Evolutionary conservation across 2,329 filamentous ascomycete species (phyloP).

Genomic region (Ophiostoma perfectum): DNA sequence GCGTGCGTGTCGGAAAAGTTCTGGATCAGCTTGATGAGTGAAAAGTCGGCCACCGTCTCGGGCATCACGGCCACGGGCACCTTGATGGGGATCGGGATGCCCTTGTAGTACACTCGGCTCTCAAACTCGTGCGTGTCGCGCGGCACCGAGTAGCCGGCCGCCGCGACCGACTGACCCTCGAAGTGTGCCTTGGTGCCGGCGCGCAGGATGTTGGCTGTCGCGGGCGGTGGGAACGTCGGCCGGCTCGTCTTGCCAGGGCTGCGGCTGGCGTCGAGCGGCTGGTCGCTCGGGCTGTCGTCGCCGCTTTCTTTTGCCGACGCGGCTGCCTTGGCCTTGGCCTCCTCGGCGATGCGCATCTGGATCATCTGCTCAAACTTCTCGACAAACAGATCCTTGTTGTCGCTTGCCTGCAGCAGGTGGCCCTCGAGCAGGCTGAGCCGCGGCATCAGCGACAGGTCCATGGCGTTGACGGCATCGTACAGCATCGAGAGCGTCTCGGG

Average conservation of each 20-base stretch:
- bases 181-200: slow-evolving; percentile 59
- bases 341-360: slow-evolving; percentile 69
- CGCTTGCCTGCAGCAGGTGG: slow-evolving; percentile 79
- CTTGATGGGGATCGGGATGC: slow-evolving; percentile 94
- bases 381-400: slow-evolving; percentile 92
- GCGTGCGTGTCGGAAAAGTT: slow-evolving; percentile 81
- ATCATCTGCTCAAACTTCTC: slow-evolving; percentile 98
- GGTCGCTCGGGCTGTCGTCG: slow-evolving; percentile 38
- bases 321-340: slow-evolving; percentile 31
- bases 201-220: slow-evolving; percentile 47
- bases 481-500: slow-evolving; percentile 82
- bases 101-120: slow-evolving; percentile 90
- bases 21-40: slow-evolving; percentile 92
- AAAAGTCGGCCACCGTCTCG: slow-evolving; percentile 96
- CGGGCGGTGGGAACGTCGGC: slow-evolving; percentile 21
- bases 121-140: slow-evolving; percentile 98
- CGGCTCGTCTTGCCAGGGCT: slow-evolving; percentile 39
- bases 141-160: slow-evolving; percentile 64
- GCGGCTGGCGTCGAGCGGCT: slow-evolving; percentile 20
- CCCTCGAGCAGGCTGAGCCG: slow-evolving; percentile 76
- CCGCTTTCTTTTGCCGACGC: slow-evolving; percentile 38
- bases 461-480: slow-evolving; percentile 88
- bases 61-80: slow-evolving; percentile 89
- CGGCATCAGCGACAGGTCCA: slow-evolving; percentile 94
- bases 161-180: slow-evolving; percentile 44